Base-by-base conservation (phyloP, 2,329 filamentous ascomycete species). In the Aspergillus transmontanensis region DNA sequence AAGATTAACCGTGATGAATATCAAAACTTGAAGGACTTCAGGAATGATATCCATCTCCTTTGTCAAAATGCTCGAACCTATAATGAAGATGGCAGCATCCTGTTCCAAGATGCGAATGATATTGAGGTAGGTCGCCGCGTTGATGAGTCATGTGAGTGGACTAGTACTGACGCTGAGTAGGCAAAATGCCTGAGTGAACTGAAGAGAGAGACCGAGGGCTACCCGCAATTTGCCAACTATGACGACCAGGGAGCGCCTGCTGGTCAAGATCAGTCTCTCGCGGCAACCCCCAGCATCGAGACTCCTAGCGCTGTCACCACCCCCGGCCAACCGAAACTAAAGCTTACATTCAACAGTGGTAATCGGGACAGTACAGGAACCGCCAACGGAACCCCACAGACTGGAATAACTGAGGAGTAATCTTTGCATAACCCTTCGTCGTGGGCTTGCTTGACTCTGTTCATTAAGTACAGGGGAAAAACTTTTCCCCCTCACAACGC, bases 1-100 rank as follows among this genome's bases (percentile, higher is more conserved):
- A 94, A 93, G 83, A 97, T 99, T 81, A 97, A 97, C 83, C 94
- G 92, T 79, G 92, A 96, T 74, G 92, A 97, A 75, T 99, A 99
- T 78, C 88, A 87, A 70, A 90, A 86, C 72, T 80, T 97, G 64
- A 88, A 87, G 74, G 92, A 94, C 70, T 88, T 99, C 84, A 86
- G 88, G 60, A 88, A 87, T 69, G 96, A 99, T 74, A 89, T 99
- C 66, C 87, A 89, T 57, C 81, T 94, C 66, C 86, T 99, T 79
- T 95, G 94, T 77, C 88, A 86, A 75, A 99, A 99, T 78, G 97
- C 94, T 68, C 88, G 93, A 76, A 95, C 91, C 3, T 99, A 96
- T 83, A 99, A 99, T 73, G 96, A 99, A 79, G 95, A 98, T 75
- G 91, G 90, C 62, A 97, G 94, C 78, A 83, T 96, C 71, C 86